These are phyloP conservation scores for Aspergillus conjunctus DNA, from an alignment of 495 filamentous ascomycete genomes.

Conservation along the genomic window DNA sequence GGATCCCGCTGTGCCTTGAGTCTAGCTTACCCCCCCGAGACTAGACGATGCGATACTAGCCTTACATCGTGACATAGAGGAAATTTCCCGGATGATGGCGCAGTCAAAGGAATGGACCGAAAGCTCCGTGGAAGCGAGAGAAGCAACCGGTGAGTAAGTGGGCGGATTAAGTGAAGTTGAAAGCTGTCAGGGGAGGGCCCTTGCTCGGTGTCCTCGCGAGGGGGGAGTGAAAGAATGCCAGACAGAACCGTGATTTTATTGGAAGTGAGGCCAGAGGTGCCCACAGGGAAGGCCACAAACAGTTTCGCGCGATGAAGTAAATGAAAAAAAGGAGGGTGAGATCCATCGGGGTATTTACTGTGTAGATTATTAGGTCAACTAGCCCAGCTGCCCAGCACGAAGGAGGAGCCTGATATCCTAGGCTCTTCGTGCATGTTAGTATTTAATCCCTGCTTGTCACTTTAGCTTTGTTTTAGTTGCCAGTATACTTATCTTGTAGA, in stretches of 20 bases:
- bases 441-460: not conserved
- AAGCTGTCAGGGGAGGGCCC: not conserved
- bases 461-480: no score
- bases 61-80: not conserved
- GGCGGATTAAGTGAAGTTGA: not conserved
- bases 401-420: not conserved
- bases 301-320: not conserved
- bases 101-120: not conserved
- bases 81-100: not conserved
- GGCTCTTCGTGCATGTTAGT: not conserved
- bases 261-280: slow-evolving; percentile 3
- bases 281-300: not conserved
- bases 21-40: not conserved
- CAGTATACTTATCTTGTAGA: not conserved
- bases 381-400: not conserved
- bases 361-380: not conserved
- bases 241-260: slow-evolving; percentile 4
- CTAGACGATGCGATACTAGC: no score
- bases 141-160: not conserved
- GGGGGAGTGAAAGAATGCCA: not conserved
- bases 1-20: not conserved
- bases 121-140: not conserved
- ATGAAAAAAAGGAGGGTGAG: not conserved
- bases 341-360: not conserved
- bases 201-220: slow-evolving; percentile 4